Conservation (phyloP, 371 early-diverging fungal species). For the Rhizopus sp. region DNA sequence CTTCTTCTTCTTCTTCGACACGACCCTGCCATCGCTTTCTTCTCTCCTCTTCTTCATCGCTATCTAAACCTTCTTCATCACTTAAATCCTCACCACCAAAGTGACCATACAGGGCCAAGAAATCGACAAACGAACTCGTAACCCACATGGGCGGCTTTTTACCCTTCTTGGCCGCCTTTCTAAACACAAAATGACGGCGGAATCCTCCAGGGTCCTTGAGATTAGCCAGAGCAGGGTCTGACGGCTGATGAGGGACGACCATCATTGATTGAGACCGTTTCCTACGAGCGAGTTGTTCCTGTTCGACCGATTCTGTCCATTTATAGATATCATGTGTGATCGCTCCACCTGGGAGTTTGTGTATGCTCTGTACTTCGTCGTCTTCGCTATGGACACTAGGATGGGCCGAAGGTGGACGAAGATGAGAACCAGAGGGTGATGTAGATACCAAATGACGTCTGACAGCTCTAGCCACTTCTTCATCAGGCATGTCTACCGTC, state of each 20-base stretch:
- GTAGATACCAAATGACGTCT: slow-evolving; percentile 44
- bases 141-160: slow-evolving; percentile 64
- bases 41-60: slow-evolving; percentile 7
- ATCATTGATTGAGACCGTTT: slow-evolving; percentile 45
- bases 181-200: slow-evolving; percentile 77
- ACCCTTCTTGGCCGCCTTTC: slow-evolving; percentile 41
- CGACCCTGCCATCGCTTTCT: slow-evolving; percentile 16
- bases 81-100: slow-evolving; percentile 95
- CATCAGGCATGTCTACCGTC: slow-evolving; percentile 40
- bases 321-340: slow-evolving; percentile 63
- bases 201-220: slow-evolving; percentile 85
- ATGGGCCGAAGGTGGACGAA: slow-evolving; percentile 9
- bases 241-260: slow-evolving; percentile 25
- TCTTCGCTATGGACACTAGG: slow-evolving; percentile 9
- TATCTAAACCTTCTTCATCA: slow-evolving; percentile 19
- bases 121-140: slow-evolving; percentile 90
- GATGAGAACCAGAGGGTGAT: slow-evolving; percentile 28
- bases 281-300: slow-evolving; percentile 26
- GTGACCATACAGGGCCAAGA: slow-evolving; percentile 89
- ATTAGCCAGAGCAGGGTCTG: slow-evolving; percentile 40
- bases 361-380: slow-evolving; percentile 22
- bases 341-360: slow-evolving; percentile 52
- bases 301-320: slow-evolving; percentile 46
- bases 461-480: slow-evolving; percentile 45
- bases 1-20: slow-evolving; percentile 18